Conservation (phyloP, 1,139 yeast genomes). For the Magnusiomyces sp. region DNA sequence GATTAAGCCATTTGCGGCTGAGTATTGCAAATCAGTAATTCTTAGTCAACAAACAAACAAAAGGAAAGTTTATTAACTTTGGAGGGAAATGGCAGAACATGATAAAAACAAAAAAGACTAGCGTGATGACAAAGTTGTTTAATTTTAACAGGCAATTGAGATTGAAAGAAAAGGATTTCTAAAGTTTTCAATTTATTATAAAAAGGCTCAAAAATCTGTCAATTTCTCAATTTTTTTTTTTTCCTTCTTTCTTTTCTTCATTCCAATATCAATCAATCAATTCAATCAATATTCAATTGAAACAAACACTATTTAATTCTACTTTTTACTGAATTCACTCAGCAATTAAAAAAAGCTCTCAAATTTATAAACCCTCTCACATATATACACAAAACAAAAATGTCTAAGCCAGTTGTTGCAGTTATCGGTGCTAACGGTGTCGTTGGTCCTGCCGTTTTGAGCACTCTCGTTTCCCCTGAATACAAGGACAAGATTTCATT, state of each 20-base stretch:
- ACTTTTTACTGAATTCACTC: not conserved
- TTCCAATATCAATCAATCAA: not conserved
- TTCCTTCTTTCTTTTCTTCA: conserved; percentile 1
- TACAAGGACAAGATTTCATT: conserved; percentile 39
- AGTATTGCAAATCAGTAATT: too few relatives aligned
- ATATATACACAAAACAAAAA: not conserved
- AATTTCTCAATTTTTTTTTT: not conserved
- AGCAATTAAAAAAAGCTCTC: not conserved
- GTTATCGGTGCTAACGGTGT: conserved; percentile 47
- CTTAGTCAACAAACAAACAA: too few relatives aligned
- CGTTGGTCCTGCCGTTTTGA: conserved; percentile 42
- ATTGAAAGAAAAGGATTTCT: too few relatives aligned
- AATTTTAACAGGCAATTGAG: too few relatives aligned
- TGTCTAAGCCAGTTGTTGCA: conserved; percentile 33
- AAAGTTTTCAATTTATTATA: not conserved
- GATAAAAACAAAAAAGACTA: too few relatives aligned
- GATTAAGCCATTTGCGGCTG: too few relatives aligned
- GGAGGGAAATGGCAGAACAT: too few relatives aligned
- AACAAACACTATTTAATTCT: not conserved
- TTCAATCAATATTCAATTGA: conserved; percentile 1
- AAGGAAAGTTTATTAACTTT: too few relatives aligned
- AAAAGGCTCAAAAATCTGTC: conserved; percentile 2
- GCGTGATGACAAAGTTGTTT: too few relatives aligned
- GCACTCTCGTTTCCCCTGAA: conserved; percentile 38
- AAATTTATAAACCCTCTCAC: too few relatives aligned